Base-by-base conservation (phyloP, 768 basidiomycete genomes). In the Rhodocollybia butyracea region DNA sequence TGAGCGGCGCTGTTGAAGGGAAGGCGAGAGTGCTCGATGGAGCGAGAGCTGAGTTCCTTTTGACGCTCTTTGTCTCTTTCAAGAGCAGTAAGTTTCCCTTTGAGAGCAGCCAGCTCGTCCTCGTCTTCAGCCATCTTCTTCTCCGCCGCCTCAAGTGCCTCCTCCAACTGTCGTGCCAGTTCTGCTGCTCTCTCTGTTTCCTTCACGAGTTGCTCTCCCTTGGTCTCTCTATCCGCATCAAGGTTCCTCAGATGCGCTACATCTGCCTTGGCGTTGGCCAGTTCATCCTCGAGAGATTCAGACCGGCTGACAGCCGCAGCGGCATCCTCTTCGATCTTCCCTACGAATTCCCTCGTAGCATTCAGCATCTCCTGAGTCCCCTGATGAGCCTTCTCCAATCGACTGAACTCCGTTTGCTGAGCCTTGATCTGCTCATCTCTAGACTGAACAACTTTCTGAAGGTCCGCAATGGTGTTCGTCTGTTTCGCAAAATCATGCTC, bases 131-230 rank as follows among this genome's bases (percentile, higher is more conserved):
- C 65, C 79, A 89, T 88, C 70, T 85, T 86, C 64, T 76, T 76
- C 67, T 92, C 88, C 0, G 85, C 83, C 5, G 83, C 88, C 48
- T 88, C 83, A 51, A 94, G 69, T 0, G 89, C 91, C 2, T 86
- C 81, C 60, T 92, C 86, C 77, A 91, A 76, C 66, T 91, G 88
- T 41, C 76, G 70, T 19, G 75, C 81, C 2, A 86, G 74, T 60
- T 86, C 80, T 15, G 76, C 70, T 10, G 82, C 76, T 30, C 80
- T 75, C 42, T 81, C 73, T 0, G 71, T 72, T 38, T 85, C 84
- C 8, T 70, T 76, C 51, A 83, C 79, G 4, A 86, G 72, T 48
- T 74, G 71, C 48, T 82, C 76, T 45, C 78, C 64, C 51, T 78
- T 77, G 46, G 82, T 75, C 15, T 72, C 70, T 19, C 76, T 73